Evolutionary conservation across 345 rosid species (phyloP), one percentile per base, ranked within the genome.

Genomic region (Ceriops tagal): DNA sequence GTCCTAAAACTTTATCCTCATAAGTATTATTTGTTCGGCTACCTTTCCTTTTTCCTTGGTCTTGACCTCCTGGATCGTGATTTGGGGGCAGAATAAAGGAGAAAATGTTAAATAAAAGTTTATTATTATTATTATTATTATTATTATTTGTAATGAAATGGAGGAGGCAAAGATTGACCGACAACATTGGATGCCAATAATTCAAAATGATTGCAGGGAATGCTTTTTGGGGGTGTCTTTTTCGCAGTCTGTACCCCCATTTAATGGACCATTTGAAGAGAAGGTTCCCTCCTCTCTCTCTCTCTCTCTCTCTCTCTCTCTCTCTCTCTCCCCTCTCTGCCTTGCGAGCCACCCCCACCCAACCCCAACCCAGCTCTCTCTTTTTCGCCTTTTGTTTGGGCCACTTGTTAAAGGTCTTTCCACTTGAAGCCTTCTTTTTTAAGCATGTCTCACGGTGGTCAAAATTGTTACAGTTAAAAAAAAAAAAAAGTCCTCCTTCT

Each of bases 111-210:
- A 11, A 13, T 13, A 43, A 2, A 10, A 24, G 26, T 24, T 24
- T 24, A 24, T 24, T 1, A 1, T 10, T 2, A 1, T 10, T 2
- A 8, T 39, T 1, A 9, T 8, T 39, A 8, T 39, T 39, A 5
- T 9, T 55, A 8, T 21, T 55, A 11, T 82, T 82, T 75, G 77
- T 75, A 71, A 71, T 46, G 64, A 64, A 68, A 24, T 1, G 26
- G 39, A 66, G 32, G 68, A 69, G 77, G 64, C 73, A 53, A 78
- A 73, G 1, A 65, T 27, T 20, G 62, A 58, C 11, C 47, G 19
- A 31, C 73, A 66, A 74, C 85, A 73, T 79, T 82, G 85, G 85
- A 82, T 79, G 65, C 85, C 71, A 11, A 18, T 67, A 21, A 68
- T 75, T 77, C 49, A 24, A 78, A 82, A 82, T 82, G 79, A 82